Base-by-base conservation (phyloP, 2,329 filamentous ascomycete species). In the Hortaea werneckii region DNA sequence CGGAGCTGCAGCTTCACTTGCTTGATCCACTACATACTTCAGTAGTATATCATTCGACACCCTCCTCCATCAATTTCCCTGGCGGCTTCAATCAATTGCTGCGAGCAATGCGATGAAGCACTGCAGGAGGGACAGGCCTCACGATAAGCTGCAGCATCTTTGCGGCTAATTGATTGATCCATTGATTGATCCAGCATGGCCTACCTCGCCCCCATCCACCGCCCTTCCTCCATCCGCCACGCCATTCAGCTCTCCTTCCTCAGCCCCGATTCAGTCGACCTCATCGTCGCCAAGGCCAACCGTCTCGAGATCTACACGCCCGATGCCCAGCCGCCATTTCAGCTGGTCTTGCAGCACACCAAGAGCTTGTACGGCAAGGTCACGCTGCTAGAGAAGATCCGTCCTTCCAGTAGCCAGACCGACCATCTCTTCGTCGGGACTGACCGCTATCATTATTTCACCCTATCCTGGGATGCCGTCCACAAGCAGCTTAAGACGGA, bases 391-490 rank as follows among this genome's bases (percentile, higher is more conserved):
- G 79, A 92, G 59, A 83, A 81, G 58, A 73, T 98, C 41, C 80
- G 80, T 27, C 87, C 89, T 5, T 79, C 80, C 41, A 79, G 86
- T 55, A 81, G 82, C 28, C 67, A 74, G 5, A 87, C 82, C 41
- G 88, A 96, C 56, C 79, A 95, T 50, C 78, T 98, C 50, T 95
- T 98, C 62, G 77, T 98, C 47, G 90, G 88, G 42, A 98, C 92
- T 40, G 85, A 95, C 61, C 80, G 85, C 45, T 85, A 86, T 56
- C 82, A 88, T 58, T 95, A 95, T 68, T 95, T 96, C 65, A 94
- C 87, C 1, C 66, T 94, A 13, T 80, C 76, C 11, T 98, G 92
- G 89, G 81, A 95, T 56, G 59, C 74, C 0, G 65, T 76, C 1
- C 67, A 60, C 26, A 72, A 70, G 13, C 66, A 74, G 44, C 64